Evolutionary conservation across 2,329 filamentous ascomycete species (phyloP), one percentile per base, ranked within the genome.

Genomic region (Juglanconis oblonga): DNA sequence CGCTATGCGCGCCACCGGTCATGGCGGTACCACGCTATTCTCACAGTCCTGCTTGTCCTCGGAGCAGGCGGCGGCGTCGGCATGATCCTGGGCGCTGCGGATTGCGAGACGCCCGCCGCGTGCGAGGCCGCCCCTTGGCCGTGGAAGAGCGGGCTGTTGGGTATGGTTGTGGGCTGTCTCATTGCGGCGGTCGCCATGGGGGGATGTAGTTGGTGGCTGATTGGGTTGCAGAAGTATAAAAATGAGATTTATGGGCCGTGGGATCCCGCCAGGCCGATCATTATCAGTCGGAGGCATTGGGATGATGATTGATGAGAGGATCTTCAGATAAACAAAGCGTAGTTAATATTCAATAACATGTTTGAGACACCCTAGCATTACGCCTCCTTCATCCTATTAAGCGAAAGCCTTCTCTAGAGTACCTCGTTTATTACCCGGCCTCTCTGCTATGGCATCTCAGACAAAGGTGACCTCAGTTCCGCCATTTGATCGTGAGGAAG

Each of bases 191-290:
- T 97, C 57, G 87, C 87, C 2, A 96, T 97, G 86, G 95, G 94
- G 1, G 89, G 92, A 11, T 97, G 93, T 73, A 96, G 92, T 71
- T 98, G 93, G 94, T 98, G 95, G 93, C 77, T 99, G 64, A 98
- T 99, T 70, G 91, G 92, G 8, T 75, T 99, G 73, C 95, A 99
- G 76, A 94, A 96, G 77, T 99, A 98, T 76, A 99, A 99, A 80
- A 98, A 98, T 73, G 95, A 98, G 76, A 97, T 99, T 66, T 91
- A 93, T 70, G 95, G 95, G 48, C 95, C 95, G 1, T 99, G 95
- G 95, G 95, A 99, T 77, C 93, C 94, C 24, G 95, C 95, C 6
- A 83, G 93, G 71, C 95, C 95, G 9, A 85, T 95, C 58, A 93
- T 95, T 64, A 86, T 92, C 70, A 87, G 88, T 68, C 79, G 86